Percentiles rank a stretch among this genome's conserved stretches.
phyloP scores from a whole-genome alignment of 2,329 filamentous ascomycete species.

The Sclerotinia trifoliorum region DNA sequence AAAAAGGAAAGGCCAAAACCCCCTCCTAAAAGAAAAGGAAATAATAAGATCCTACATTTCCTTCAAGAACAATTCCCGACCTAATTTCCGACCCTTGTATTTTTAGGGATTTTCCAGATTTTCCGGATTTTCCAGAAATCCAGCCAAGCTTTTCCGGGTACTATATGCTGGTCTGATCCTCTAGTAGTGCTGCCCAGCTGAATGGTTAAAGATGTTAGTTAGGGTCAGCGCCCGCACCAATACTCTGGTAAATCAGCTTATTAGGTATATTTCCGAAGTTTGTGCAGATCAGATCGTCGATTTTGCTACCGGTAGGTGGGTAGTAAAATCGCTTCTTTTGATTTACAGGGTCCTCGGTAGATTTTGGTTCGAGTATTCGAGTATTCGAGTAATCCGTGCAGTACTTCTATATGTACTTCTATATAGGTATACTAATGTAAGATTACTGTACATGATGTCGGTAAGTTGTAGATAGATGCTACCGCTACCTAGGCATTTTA shows the following conservation, averaged over 20 bases:
- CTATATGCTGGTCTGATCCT: not conserved
- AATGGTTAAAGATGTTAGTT: conserved; percentile 1
- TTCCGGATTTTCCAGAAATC: not conserved
- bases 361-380: no score
- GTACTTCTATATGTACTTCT: no score
- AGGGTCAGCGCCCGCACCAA: not conserved
- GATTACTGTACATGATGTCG: no score
- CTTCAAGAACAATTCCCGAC: not conserved
- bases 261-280: not conserved
- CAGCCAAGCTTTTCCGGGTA: not conserved
- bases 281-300: conserved; percentile 2
- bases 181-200: not conserved
- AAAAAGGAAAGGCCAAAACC: not conserved
- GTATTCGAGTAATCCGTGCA: no score
- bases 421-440: no score
- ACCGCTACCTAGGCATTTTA: no score
- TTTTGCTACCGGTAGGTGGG: not conserved
- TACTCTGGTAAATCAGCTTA: not conserved
- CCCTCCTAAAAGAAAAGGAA: no score
- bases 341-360: not conserved
- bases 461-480: no score
- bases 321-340: not conserved
- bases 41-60: not conserved
- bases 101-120: not conserved
- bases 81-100: not conserved